Evolutionary conservation across 306 rosid species (phyloP), one percentile per base, ranked within the genome.

Genomic region (Myrica gale): DNA sequence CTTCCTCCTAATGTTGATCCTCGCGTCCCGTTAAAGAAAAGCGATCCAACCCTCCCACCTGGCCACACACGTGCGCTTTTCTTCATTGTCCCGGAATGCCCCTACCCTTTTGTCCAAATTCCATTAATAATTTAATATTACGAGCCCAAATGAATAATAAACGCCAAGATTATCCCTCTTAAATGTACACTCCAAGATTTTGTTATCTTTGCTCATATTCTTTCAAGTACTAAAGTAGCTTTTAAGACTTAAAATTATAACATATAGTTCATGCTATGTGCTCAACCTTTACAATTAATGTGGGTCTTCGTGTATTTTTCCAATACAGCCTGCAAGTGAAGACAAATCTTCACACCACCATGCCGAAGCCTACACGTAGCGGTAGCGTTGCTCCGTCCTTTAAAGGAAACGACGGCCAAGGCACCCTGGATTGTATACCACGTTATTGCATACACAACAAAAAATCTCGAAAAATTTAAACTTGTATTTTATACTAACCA

Each of bases 11-110:
- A 12, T 56, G n/a, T 48, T 32, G 37, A 32, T 32, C 3, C 37
- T 75, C 52, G 43, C 72, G 9, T 76, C 73, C 73, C 55, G 79
- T 66, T 53, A 41, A 75, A 75, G 79, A 10, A 66, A 66, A 67
- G 79, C 61, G 61, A 46, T 74, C 50, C 20, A 32, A 15, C 9
- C 55, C 2, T 3, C 5, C 10, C 1, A 32, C 50, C 55, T 7
- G 6, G 17, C 16, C 26, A 9, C 52, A 11, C 41, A 5, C 16
- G 44, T 26, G 67, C 13, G 4, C 65, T 6, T 6, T 19, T 62
- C 32, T 8, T 4, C 21, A 6, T 1, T 71, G 39, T 19, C 76
- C 76, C 44, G 44, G 6, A 41, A 17, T 56, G 43, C 23, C 76
- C 76, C 55, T 20, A 0, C 0, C 13, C 9, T 73, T 72, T 42